Evolutionary conservation across 305 asterid species (phyloP), one percentile per base, ranked within the genome.

Genomic region (Lippia alba): DNA sequence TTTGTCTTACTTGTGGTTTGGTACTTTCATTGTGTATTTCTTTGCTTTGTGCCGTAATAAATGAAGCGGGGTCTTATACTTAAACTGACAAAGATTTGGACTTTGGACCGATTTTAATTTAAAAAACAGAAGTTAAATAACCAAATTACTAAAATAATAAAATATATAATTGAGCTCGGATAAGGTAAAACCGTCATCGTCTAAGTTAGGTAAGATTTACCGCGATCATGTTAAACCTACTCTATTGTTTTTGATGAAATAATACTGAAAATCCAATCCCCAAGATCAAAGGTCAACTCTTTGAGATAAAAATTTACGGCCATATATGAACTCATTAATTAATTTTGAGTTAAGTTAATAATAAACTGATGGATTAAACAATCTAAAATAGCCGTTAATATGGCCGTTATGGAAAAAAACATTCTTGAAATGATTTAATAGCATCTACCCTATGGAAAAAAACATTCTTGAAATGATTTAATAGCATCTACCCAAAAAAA

Each of bases 321-420:
- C 70, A 76, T 58, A 18, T 39, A 39, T 39, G 45, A n/a, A n/a
- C n/a, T 5, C 2, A 39, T 9, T 39, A 39, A 39, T 39, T 6
- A 39, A 39, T 9, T 39, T 5, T 39, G 8, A 61, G 18, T 1
- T 1, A 17, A 40, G n/a, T n/a, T n/a, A n/a, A n/a, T n/a, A n/a
- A n/a, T n/a, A n/a, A n/a, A n/a, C n/a, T n/a, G n/a, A n/a, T n/a
- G n/a, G n/a, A n/a, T n/a, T n/a, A n/a, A n/a, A n/a, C n/a, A n/a
- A n/a, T n/a, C n/a, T n/a, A n/a, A 56, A 40, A 5, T 66, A 77
- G 84, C 81, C 82, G 84, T 76, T 82, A 68, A 30, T 40, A 73
- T 71, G 82, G 77, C 83, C 82, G 83, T 81, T 39, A 74, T 8
- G 51, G n/a, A 88, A 74, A 80, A 64, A 72, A 83, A 81, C 73